Base-by-base conservation (phyloP, 1,284 basidiomycete species). In the Abortiporus biennis region DNA sequence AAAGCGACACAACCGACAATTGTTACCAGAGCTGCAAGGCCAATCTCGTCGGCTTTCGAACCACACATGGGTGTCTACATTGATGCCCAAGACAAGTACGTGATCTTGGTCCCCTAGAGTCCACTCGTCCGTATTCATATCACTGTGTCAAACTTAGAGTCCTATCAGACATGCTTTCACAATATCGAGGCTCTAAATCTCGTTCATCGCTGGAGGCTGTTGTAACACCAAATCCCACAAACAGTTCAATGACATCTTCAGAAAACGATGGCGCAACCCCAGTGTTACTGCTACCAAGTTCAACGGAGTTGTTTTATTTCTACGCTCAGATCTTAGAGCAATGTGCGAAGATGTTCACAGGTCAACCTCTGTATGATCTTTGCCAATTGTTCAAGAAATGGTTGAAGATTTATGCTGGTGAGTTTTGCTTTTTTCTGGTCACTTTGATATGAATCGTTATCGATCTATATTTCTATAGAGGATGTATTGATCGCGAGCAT, bases 261-360 rank as follows among this genome's bases (percentile, higher is more conserved):
- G 71, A 74, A 16, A 71, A 74, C 19, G 68, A 68, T 8, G 67
- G 68, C 11, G 67, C 72, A 15, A 65, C 80, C 1, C 69, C 77
- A 0, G 72, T 78, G 2, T 72, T 78, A 1, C 89, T 99, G 1
- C 71, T 98, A 2, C 89, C 92, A 0, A 94, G 91, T 0, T 96
- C 92, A 1, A 98, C 94, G 1, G 94, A 99, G 56, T 68, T 99
- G 27, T 99, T 99, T 68, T 95, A 95, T 62, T 92, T 96, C 62
- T 99, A 99, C 59, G 90, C 86, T 0, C 92, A 97, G 58, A 93
- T 86, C 33, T 66, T 99, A 35, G 96, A 99, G 45, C 89, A 93
- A 58, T 98, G 94, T 58, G 85, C 90, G 1, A 90, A 86, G 54
- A 62, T 92, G 2, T 86, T 88, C n/a, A 85, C 78, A 2, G 85